These are phyloP conservation scores for Conringia planisiliqua DNA, from an alignment of 345 rosid species.

Conservation along the genomic window DNA sequence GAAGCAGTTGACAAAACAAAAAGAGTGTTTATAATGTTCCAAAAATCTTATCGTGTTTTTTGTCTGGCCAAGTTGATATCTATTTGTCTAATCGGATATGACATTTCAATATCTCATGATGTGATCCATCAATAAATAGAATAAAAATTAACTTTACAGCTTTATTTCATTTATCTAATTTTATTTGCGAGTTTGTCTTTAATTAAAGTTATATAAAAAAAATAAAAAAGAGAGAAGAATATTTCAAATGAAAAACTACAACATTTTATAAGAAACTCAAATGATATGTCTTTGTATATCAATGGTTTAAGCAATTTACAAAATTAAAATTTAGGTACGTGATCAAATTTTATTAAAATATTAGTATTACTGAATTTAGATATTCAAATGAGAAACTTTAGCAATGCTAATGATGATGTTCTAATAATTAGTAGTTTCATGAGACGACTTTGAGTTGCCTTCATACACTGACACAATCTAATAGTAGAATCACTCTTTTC, in stretches of 20 bases:
- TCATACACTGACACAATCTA: not conserved
- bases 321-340: too few relatives aligned
- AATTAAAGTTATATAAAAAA: too few relatives aligned
- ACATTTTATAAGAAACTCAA: too few relatives aligned
- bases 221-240: too few relatives aligned
- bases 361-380: too few relatives aligned
- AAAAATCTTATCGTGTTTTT: constrained; percentile 8
- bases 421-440: not conserved
- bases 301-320: too few relatives aligned
- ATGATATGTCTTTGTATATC: too few relatives aligned
- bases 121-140: constrained; percentile 1
- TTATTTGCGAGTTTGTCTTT: not conserved
- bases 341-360: too few relatives aligned
- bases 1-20: not conserved
- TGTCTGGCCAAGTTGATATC: not conserved
- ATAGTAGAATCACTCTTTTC: not conserved
- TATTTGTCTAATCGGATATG: not conserved
- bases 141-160: not conserved
- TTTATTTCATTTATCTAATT: not conserved
- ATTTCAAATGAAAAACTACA: too few relatives aligned
- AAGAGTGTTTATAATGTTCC: not conserved
- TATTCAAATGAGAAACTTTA: too few relatives aligned
- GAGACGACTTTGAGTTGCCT: not conserved
- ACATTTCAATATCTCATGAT: constrained; percentile 1
- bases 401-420: too few relatives aligned